phyloP scores from a whole-genome alignment of 805 yeast species.

The Nakazawaea holstii region DNA sequence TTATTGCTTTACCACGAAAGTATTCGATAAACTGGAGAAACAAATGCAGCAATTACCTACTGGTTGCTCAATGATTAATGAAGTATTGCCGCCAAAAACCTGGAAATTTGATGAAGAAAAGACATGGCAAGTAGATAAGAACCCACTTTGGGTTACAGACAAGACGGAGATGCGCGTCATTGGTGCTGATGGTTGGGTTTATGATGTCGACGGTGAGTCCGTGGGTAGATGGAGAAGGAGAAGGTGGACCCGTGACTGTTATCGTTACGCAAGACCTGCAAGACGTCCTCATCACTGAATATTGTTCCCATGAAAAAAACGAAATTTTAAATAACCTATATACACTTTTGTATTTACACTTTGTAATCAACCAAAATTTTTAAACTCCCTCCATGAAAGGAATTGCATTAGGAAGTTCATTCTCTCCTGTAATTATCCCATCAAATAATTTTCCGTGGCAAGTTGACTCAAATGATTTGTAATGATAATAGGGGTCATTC shows the following conservation, averaged over 20 bases:
- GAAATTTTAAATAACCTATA: neutral
- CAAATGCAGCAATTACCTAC: conserved; percentile 50
- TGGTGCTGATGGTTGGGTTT: conserved; percentile 46
- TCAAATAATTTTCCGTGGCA: conserved; percentile 50
- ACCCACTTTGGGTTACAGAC: conserved; percentile 43
- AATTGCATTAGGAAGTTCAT: neutral
- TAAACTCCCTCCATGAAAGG: neutral
- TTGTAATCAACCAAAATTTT: neutral
- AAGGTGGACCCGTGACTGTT: conserved; percentile 47
- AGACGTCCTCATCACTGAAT: conserved; percentile 16
- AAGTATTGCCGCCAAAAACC: conserved; percentile 54
- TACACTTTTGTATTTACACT: neutral
- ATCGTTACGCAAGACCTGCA: conserved; percentile 37
- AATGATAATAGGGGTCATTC: conserved; percentile 49
- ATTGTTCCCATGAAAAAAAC: neutral
- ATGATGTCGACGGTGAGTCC: conserved; percentile 24
- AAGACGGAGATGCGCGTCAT: conserved; percentile 31
- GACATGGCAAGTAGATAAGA: conserved; percentile 60
- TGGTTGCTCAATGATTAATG: conserved; percentile 50
- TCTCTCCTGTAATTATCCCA: conserved; percentile 35
- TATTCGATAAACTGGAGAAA: conserved; percentile 48
- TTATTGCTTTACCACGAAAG: conserved; percentile 46
- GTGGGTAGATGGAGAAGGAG: conserved; percentile 45
- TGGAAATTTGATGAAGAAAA: conserved; percentile 66
- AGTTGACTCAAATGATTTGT: conserved; percentile 28